Conservation (phyloP, 176 grass and related monocot species). For the Eleusine indica region DNA sequence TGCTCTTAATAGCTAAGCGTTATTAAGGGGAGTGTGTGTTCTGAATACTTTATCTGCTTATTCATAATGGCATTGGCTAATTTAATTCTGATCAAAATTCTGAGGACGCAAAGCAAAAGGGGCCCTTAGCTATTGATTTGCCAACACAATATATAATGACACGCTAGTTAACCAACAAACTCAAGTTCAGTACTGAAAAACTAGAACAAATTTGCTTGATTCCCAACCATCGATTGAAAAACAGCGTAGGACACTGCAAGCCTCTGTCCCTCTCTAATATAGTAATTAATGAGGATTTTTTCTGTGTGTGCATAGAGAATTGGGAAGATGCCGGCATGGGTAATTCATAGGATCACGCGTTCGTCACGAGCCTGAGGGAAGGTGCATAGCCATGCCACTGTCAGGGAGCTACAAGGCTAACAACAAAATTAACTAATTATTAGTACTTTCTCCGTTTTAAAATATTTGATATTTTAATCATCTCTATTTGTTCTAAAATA, state of each 20-base stretch:
- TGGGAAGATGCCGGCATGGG: conserved; percentile 37
- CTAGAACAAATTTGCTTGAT: not conserved
- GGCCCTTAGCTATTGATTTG: too few relatives aligned
- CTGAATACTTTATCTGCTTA: too few relatives aligned
- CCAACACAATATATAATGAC: too few relatives aligned
- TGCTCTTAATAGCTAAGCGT: too few relatives aligned
- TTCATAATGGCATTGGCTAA: too few relatives aligned
- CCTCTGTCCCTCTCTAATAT: conserved; percentile 2
- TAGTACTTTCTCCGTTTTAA: not conserved
- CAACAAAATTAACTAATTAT: conserved; percentile 1
- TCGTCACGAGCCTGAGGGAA: not conserved
- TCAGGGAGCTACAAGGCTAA: conserved; percentile 21
- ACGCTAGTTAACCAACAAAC: not conserved
- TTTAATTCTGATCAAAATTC: too few relatives aligned
- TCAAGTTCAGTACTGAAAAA: not conserved
- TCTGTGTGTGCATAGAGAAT: conserved; percentile 13
- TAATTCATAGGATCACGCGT: conserved; percentile 48
- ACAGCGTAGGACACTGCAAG: not conserved
- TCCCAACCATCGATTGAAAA: not conserved
- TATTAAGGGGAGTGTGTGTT: too few relatives aligned
- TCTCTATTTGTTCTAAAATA: too few relatives aligned
- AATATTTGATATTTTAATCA: too few relatives aligned
- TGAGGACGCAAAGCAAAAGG: too few relatives aligned
- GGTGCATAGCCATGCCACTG: conserved; percentile 1
- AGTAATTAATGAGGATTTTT: not conserved